These are phyloP conservation scores for Serpula lacrymans DNA, from an alignment of 768 basidiomycete genomes.

Conservation along the genomic window DNA sequence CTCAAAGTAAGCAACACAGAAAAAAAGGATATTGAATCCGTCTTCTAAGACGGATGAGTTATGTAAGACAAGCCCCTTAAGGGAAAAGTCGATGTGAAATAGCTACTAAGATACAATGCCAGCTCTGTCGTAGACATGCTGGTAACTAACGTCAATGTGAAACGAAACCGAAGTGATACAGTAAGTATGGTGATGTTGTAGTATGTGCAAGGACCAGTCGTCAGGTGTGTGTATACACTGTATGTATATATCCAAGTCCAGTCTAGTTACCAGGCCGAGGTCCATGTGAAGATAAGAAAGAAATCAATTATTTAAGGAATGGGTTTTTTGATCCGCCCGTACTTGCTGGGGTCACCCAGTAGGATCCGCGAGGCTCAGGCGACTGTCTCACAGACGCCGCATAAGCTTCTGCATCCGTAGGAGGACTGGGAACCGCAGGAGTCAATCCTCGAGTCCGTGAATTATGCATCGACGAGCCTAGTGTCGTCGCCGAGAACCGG, in stretches of 20 bases:
- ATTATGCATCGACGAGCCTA: slow-evolving; percentile 34
- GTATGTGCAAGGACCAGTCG: slow-evolving; percentile 12
- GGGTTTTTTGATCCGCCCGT: slow-evolving; percentile 53
- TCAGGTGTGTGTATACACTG: slow-evolving; percentile 4
- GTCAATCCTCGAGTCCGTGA: slow-evolving; percentile 23
- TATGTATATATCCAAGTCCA: slow-evolving; percentile 6
- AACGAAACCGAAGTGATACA: slow-evolving; percentile 6
- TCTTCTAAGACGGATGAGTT: no score
- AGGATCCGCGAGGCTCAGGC: slow-evolving; percentile 32
- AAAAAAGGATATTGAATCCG: no score
- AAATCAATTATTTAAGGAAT: slow-evolving; percentile 40
- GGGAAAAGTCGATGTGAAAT: no score
- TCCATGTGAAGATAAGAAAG: slow-evolving; percentile 22
- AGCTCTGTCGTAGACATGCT: no score
- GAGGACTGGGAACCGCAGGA: slow-evolving; percentile 24
- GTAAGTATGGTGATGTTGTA: slow-evolving; percentile 9
- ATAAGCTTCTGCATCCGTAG: slow-evolving; percentile 61
- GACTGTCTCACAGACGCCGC: slow-evolving; percentile 44
- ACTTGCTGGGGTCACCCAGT: slow-evolving; percentile 39
- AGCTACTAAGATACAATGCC: no score
- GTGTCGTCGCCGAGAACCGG: slow-evolving; percentile 47
- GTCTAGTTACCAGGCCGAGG: slow-evolving; percentile 18
- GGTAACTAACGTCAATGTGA: no score
- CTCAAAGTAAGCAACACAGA: no score
- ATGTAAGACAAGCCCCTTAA: no score